Base-by-base conservation (phyloP, 495 filamentous ascomycete species). In the Bathelium albidoporum region DNA sequence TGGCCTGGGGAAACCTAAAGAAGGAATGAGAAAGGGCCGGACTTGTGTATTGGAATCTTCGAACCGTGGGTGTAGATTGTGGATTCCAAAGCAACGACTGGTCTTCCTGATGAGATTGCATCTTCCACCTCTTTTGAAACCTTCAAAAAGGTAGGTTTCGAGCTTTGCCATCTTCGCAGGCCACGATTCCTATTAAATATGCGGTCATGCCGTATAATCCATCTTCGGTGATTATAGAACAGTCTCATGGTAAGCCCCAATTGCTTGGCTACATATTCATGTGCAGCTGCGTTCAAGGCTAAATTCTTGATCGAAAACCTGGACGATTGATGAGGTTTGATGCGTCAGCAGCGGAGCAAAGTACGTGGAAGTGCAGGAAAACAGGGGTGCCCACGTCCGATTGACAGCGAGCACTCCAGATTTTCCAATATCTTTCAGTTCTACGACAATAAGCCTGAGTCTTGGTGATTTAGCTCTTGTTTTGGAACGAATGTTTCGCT, bases 31-130 rank as follows among this genome's bases (percentile, higher is more conserved):
- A 29, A 16, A 24, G 58, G 22, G 1, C 29, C 12, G 4, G 28
- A 9, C 32, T 16, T 2, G 11, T 52, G 20, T n/a, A 24, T 29
- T 34, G 58, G 65, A 59, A 49, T 60, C 12, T n/a, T 60, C 66
- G 34, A 76, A 89, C 86, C 86, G 74, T 90, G 87, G 18, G 87
- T 90, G 66, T 89, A 88, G 44, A 98, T 97, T 1, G 94, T 95
- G 1, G 89, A 87, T 74, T 98, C 94, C 11, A 98, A 80, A 34
- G 94, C 92, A 14, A 98, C 92, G 9, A 97, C 85, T 1, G 94
- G 93, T 49, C 81, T 58, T 5, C 43, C 83, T 55, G 85, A 83
- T 22, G 82, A 79, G 20, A 97, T 64, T 58, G 92, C 94, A 68
- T 87, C 83, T 44, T 78, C 80, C 16, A 98, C 86, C 72, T 97